These are phyloP conservation scores for Trichoderma guizhouense DNA, from an alignment of 2,329 filamentous ascomycete species.

Conservation along the genomic window DNA sequence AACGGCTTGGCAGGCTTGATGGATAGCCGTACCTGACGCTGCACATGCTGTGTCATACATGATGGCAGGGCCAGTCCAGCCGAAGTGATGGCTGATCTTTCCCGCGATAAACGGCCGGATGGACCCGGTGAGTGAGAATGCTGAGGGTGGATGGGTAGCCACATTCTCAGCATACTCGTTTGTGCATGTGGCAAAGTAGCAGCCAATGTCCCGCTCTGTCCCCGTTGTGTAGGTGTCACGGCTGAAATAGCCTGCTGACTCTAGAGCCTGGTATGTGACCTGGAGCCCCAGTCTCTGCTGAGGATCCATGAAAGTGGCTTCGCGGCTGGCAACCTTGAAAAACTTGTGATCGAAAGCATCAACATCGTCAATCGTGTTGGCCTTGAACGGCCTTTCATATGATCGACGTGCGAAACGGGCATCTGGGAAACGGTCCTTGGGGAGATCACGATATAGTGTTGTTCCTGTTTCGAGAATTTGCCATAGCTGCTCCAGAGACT, in stretches of 20 bases:
- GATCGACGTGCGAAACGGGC: neutral
- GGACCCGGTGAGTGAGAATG: slow-evolving; percentile 38
- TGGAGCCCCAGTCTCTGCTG: slow-evolving; percentile 39
- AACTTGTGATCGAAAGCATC: slow-evolving; percentile 38
- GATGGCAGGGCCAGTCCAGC: slow-evolving; percentile 36
- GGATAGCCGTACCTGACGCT: slow-evolving; percentile 35
- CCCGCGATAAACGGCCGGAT: slow-evolving; percentile 33
- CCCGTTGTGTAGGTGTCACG: neutral
- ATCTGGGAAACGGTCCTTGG: neutral
- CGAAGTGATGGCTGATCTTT: slow-evolving; percentile 36
- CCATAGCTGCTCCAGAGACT: slow-evolving; percentile 36
- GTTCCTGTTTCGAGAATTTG: slow-evolving; percentile 21
- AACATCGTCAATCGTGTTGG: slow-evolving; percentile 24
- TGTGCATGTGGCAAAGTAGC: slow-evolving; percentile 34
- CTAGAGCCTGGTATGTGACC: slow-evolving; percentile 40
- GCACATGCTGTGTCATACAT: slow-evolving; percentile 40
- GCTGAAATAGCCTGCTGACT: slow-evolving; percentile 27
- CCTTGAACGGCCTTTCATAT: slow-evolving; percentile 20
- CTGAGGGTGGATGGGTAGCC: slow-evolving; percentile 33
- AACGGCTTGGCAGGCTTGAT: slow-evolving; percentile 32
- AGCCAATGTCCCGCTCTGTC: slow-evolving; percentile 26
- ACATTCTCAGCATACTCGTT: slow-evolving; percentile 43
- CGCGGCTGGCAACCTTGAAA: slow-evolving; percentile 38
- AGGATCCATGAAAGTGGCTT: slow-evolving; percentile 39
- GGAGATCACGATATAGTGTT: slow-evolving; percentile 16